Evolutionary conservation across 768 basidiomycete species (phyloP).

Genomic region (Brasilioporus rufonigricans): DNA sequence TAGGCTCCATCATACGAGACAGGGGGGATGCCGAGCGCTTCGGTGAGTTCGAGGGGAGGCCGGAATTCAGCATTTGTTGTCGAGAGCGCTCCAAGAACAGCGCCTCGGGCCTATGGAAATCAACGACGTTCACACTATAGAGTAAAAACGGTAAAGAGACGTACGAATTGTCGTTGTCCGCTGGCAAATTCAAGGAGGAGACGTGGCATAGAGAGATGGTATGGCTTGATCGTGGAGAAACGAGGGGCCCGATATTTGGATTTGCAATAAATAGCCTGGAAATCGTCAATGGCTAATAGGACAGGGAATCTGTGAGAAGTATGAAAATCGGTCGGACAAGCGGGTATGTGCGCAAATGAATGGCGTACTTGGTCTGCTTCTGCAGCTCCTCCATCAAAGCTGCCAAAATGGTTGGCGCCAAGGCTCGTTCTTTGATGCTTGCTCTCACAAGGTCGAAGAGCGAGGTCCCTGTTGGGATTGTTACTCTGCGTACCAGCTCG

Average conservation of each 20-base stretch:
- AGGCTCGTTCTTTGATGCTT: conserved; percentile 51
- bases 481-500: conserved; percentile 44
- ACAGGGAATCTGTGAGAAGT: conserved; percentile 61
- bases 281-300: conserved; percentile 82
- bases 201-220: conserved; percentile 77
- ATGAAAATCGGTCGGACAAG: neutral
- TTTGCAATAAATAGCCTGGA: conserved; percentile 73
- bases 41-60: conserved; percentile 60
- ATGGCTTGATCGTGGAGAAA: conserved; percentile 64
- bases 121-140: neutral
- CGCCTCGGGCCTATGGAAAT: conserved; percentile 56
- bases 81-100: conserved; percentile 69
- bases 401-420: conserved; percentile 55
- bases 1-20: conserved; percentile 51
- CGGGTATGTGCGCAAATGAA: neutral
- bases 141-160: conserved; percentile 27
- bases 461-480: conserved; percentile 45
- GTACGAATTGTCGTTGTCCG: conserved; percentile 66
- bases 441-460: conserved; percentile 55
- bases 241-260: conserved; percentile 74
- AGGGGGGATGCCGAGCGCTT: conserved; percentile 51
- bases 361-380: conserved; percentile 58
- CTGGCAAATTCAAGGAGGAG: conserved; percentile 75
- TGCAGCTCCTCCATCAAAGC: conserved; percentile 61
- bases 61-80: conserved; percentile 56